Conservation (phyloP, 1,139 yeast species). For the Yamadazyma oceani region DNA sequence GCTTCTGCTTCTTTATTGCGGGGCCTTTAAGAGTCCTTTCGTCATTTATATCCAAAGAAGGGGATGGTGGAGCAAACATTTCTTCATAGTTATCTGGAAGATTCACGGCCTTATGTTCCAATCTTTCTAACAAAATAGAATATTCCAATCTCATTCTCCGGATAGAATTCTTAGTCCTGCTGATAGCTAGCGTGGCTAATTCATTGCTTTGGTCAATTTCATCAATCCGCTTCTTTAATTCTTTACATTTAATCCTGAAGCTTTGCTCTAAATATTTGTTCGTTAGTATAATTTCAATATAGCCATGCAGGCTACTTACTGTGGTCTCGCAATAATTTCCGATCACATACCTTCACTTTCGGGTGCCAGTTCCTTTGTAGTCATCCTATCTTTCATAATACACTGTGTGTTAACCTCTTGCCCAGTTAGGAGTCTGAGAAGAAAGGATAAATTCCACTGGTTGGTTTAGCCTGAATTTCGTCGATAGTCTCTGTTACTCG, state of each 20-base stretch:
- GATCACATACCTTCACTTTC: constrained; percentile 44
- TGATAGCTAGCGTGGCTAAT: constrained; percentile 70
- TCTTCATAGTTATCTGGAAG: constrained; percentile 40
- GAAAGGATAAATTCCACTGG: neutral
- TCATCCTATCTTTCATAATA: constrained; percentile 6
- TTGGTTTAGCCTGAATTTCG: neutral
- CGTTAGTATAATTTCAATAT: no score
- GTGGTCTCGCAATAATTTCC: no score
- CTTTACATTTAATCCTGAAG: constrained; percentile 64
- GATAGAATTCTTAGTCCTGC: constrained; percentile 74
- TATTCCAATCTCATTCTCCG: constrained; percentile 83
- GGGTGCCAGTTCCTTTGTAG: constrained; percentile 33
- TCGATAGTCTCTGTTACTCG: no score
- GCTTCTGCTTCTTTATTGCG: constrained; percentile 18
- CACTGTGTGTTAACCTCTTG: no score
- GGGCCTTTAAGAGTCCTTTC: constrained; percentile 20
- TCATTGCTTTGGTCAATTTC: constrained; percentile 84
- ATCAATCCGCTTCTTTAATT: constrained; percentile 66
- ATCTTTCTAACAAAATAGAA: constrained; percentile 72
- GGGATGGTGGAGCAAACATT: constrained; percentile 46
- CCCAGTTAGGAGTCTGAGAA: no score
- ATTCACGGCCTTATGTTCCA: constrained; percentile 57
- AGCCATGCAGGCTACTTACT: no score
- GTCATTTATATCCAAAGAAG: constrained; percentile 34
- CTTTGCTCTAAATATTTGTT: constrained; percentile 32